phyloP scores from a whole-genome alignment of 176 grass and related monocot genomes.

The Puccinellia tenuiflora region DNA sequence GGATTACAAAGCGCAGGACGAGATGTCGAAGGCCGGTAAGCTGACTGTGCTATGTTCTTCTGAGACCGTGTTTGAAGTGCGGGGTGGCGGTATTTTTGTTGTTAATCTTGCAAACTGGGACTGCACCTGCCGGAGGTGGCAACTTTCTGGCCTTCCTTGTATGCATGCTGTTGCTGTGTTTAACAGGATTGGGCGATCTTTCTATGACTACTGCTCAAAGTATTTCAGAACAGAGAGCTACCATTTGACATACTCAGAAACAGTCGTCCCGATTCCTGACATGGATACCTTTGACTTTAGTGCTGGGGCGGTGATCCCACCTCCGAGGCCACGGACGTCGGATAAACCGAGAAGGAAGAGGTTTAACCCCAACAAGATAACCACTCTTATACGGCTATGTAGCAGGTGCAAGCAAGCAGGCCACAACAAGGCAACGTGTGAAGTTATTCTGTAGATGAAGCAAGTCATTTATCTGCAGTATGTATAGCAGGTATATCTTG shows the following conservation, averaged over 20 bases:
- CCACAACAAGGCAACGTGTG: conserved; percentile 95
- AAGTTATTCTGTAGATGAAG: conserved; percentile 48
- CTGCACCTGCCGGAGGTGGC: conserved; percentile 92
- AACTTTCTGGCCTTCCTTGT: conserved; percentile 82
- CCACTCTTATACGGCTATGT: conserved; percentile 72
- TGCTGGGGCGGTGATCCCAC: conserved; percentile 54
- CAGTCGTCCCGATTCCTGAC: conserved; percentile 74
- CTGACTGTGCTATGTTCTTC: conserved; percentile 86
- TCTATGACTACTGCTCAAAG: conserved; percentile 78
- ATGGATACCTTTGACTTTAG: conserved; percentile 78
- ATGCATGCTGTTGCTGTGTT: conserved; percentile 88
- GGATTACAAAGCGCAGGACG: conserved; percentile 75
- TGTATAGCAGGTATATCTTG: conserved; percentile 27
- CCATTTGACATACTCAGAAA: conserved; percentile 60
- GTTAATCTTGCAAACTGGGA: conserved; percentile 80
- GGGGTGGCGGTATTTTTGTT: conserved; percentile 72
- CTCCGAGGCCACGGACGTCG: conserved; percentile 52
- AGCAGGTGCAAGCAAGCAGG: conserved; percentile 87
- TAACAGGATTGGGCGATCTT: conserved; percentile 55
- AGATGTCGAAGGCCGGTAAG: conserved; percentile 55
- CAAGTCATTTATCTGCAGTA: background rate
- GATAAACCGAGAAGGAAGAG: conserved; percentile 84
- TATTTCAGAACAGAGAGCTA: conserved; percentile 77
- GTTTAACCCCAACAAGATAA: conserved; percentile 67
- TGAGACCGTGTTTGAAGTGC: conserved; percentile 91